Conservation (phyloP, 805 yeast genomes). For the Priceomyces fermenticarens region DNA sequence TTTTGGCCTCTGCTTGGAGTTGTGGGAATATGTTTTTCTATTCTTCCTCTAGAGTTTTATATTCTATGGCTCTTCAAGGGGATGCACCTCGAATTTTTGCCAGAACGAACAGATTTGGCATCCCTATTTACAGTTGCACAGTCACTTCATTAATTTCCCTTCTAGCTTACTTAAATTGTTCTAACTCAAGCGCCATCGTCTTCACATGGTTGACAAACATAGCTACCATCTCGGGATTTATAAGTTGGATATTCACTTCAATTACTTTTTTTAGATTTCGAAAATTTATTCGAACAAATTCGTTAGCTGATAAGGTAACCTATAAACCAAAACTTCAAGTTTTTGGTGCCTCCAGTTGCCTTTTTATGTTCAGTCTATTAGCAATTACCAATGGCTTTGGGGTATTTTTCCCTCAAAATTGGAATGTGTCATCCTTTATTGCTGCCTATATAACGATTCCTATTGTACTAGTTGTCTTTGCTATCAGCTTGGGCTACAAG, state of each 20-base stretch:
- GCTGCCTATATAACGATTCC: conserved; percentile 36
- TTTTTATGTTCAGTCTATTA: conserved; percentile 19
- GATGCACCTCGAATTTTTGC: conserved; percentile 17
- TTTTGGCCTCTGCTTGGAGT: conserved; percentile 71
- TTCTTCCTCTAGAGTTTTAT: conserved; percentile 26
- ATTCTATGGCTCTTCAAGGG: conserved; percentile 16
- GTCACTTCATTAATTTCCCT: conserved; percentile 56
- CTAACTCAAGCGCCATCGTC: conserved; percentile 57
- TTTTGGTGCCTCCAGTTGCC: conserved; percentile 26
- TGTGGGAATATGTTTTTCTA: conserved; percentile 45
- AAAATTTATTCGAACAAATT: conserved; percentile 16
- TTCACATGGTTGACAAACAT: conserved; percentile 70
- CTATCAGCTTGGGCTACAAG: no score
- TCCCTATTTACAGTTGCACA: conserved; percentile 41
- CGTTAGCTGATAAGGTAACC: conserved; percentile 13
- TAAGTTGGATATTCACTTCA: conserved; percentile 47
- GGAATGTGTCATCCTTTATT: conserved; percentile 24
- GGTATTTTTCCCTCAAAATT: conserved; percentile 17
- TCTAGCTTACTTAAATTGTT: conserved; percentile 35
- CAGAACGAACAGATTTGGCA: conserved; percentile 12
- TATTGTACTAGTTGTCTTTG: conserved; percentile 10
- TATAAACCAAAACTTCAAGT: conserved; percentile 28
- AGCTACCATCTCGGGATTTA: conserved; percentile 66
- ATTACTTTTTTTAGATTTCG: conserved; percentile 60
- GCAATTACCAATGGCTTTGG: conserved; percentile 32